phyloP scores from a whole-genome alignment of 306 rosid species.

The Dryas drummondii region DNA sequence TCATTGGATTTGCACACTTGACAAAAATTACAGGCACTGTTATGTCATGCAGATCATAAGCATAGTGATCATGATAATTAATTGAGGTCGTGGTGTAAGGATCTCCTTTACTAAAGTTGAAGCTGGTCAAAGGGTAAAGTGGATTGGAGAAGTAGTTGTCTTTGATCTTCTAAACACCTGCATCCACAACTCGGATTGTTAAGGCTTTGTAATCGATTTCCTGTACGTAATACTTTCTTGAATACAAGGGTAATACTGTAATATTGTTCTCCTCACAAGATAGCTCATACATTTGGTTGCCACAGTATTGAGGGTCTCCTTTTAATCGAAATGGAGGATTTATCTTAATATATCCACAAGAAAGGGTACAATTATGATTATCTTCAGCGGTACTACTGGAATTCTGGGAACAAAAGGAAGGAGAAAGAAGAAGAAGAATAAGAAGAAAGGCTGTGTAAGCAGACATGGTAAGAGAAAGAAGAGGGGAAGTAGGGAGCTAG shows the following conservation, averaged over 20 bases:
- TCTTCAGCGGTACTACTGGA: no score
- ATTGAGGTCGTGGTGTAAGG: neutral
- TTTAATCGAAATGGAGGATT: constrained; percentile 12
- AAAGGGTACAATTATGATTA: neutral
- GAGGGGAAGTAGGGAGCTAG: no score
- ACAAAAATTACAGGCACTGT: no score
- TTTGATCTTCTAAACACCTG: neutral
- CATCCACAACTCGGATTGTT: constrained; percentile 34
- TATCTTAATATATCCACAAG: constrained; percentile 20
- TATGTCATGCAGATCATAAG: no score
- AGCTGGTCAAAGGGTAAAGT: neutral
- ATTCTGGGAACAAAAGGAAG: neutral
- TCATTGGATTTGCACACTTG: no score
- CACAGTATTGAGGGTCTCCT: constrained; percentile 15
- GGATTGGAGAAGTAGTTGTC: constrained; percentile 13
- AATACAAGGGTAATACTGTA: neutral
- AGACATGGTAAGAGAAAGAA: neutral
- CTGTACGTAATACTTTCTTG: constrained; percentile 1
- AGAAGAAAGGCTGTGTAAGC: neutral
- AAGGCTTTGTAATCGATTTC: constrained; percentile 20
- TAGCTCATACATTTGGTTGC: constrained; percentile 3
- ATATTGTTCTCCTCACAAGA: constrained; percentile 19
- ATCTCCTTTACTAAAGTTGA: constrained; percentile 5
- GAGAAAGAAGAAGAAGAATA: neutral
- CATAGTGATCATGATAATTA: no score